Conservation (phyloP, 192 early-diverging fungal genomes). For the Funneliformis mosseae region DNA sequence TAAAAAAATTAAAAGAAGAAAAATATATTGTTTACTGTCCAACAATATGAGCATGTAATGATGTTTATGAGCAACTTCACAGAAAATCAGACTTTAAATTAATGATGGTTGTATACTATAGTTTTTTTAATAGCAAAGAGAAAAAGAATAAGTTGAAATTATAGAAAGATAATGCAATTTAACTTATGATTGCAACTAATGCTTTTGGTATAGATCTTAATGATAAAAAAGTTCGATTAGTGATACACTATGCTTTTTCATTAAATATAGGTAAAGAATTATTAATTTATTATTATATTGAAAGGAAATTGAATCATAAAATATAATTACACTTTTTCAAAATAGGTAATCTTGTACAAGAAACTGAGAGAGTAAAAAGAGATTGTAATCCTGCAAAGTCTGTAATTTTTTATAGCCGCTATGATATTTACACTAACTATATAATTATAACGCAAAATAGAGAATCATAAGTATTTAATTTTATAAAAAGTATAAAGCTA, state of each 20-base stretch:
- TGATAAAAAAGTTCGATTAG: background rate
- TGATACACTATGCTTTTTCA: constrained; percentile 1
- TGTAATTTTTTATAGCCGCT: constrained; percentile 4
- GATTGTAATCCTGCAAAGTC: constrained; percentile 9
- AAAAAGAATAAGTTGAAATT: constrained; percentile 12
- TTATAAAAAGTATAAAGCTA: too few relatives aligned
- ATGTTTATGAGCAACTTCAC: too few relatives aligned
- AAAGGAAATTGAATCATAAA: too few relatives aligned
- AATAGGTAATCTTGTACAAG: constrained; percentile 15
- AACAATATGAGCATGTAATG: too few relatives aligned
- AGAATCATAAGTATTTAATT: constrained; percentile 13
- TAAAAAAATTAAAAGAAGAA: background rate
- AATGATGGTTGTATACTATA: background rate
- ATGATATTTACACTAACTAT: constrained; percentile 20
- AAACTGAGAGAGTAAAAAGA: constrained; percentile 4
- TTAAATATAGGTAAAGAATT: constrained; percentile 5
- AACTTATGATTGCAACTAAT: constrained; percentile 2
- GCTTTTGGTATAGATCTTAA: constrained; percentile 1
- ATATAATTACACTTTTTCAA: background rate
- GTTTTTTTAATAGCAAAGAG: background rate
- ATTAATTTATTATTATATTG: too few relatives aligned
- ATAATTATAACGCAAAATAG: background rate
- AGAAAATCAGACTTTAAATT: background rate
- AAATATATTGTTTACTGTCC: background rate
- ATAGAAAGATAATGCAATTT: constrained; percentile 6